phyloP scores from a whole-genome alignment of 2,329 filamentous ascomycete genomes.

The Nemania diffusa region DNA sequence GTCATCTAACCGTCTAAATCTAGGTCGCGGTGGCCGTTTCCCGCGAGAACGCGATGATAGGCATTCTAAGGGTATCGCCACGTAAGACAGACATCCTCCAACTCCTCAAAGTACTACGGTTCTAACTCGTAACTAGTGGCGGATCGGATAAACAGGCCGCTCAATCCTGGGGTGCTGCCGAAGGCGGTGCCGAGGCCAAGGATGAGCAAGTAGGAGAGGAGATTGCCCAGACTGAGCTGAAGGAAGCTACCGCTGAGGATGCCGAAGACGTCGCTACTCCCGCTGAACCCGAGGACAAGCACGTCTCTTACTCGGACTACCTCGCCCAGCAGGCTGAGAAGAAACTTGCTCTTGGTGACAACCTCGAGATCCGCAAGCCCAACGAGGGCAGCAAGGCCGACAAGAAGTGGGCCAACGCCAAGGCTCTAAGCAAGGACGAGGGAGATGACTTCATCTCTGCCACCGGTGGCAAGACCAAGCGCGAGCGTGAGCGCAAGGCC shows the following conservation, averaged over 20 bases:
- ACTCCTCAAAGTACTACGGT: not conserved
- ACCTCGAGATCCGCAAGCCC: slow-evolving; percentile 80
- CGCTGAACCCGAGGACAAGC: slow-evolving; percentile 82
- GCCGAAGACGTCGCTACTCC: slow-evolving; percentile 55
- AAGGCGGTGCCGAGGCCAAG: slow-evolving; percentile 84
- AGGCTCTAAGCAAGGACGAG: slow-evolving; percentile 72
- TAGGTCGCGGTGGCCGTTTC: slow-evolving; percentile 65
- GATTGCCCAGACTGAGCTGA: slow-evolving; percentile 87
- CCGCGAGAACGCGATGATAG: slow-evolving; percentile 67
- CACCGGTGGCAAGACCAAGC: slow-evolving; percentile 79
- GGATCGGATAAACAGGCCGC: slow-evolving; percentile 87
- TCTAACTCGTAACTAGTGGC: slow-evolving; percentile 54
- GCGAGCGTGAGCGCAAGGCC: slow-evolving; percentile 89
- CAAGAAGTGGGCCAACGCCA: slow-evolving; percentile 94
- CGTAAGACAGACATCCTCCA: slow-evolving; percentile 53
- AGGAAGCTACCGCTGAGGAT: slow-evolving; percentile 69
- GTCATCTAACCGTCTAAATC: slow-evolving; percentile 33
- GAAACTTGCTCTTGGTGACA: slow-evolving; percentile 75
- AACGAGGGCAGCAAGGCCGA: slow-evolving; percentile 90
- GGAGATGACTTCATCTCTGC: slow-evolving; percentile 82
- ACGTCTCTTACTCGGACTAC: slow-evolving; percentile 90
- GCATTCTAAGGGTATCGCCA: slow-evolving; percentile 60
- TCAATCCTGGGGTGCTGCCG: slow-evolving; percentile 87
- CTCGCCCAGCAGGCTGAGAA: slow-evolving; percentile 77
- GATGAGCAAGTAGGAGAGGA: slow-evolving; percentile 92